Evolutionary conservation across 2,329 filamentous ascomycete genomes (phyloP), one percentile per base, ranked within the genome.

Genomic region (Diaporthe velutina): DNA sequence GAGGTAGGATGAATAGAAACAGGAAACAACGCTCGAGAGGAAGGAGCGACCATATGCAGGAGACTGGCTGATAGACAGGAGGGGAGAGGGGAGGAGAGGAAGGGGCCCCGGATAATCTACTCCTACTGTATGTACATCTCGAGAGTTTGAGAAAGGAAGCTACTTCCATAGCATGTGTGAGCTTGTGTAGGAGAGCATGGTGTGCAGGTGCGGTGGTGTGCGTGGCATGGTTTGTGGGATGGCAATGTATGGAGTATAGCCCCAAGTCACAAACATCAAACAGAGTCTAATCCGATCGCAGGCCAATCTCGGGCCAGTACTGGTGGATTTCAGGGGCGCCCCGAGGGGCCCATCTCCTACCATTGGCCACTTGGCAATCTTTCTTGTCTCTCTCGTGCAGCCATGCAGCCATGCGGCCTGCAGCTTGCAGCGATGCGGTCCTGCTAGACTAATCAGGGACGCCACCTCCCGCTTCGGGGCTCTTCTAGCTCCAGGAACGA

Each of bases 291-390:
- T 54, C 64, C 48, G 33, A 54, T 54, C 33, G 17, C 45, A 67
- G 64, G 64, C 64, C 64, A 67, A 67, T 67, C 64, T 67, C 64
- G 64, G 64, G 33, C 48, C 64, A 68, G 45, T n/a, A 67, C 45
- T 52, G 64, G 45, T 67, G 64, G 61, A 67, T 52, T 52, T 52
- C 45, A 50, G 45, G 61, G 61, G 61, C 19, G 33, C 25, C 17
- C 58, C 15, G 35, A 40, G 38, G 38, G 35, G 13, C n/a, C 25
- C 40, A 12, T 22, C 38, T 45, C 25, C 38, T 64, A 22, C 58
- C 58, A 64, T 64, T 64, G 58, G 58, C 58, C 58, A 64, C 58
- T 45, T 42, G 58, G 25, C 42, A 67, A n/a, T 48, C 40, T 50
- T 50, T 67, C 64, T 38, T 67, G 64, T 52, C 45, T 52, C 33